Evolutionary conservation across 306 rosid genomes (phyloP).

Genomic region (Vigna reflexopilosa): DNA sequence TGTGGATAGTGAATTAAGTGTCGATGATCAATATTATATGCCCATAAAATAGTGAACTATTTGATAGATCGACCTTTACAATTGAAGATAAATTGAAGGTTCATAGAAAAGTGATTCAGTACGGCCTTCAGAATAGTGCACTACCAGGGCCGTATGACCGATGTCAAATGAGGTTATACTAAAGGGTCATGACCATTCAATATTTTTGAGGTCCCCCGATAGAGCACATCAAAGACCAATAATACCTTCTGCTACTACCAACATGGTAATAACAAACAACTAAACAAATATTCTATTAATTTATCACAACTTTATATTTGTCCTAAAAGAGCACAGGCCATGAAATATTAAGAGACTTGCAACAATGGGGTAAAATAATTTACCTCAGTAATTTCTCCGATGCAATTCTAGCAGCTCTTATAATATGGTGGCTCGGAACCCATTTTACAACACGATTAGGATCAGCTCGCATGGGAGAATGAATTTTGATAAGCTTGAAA

Average conservation of each 20-base stretch:
- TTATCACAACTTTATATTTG: constrained; percentile 22
- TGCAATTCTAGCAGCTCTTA: constrained; percentile 77
- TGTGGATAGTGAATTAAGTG: constrained; percentile 31
- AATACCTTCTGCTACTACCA: constrained; percentile 21
- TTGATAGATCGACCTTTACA: not conserved
- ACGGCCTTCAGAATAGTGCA: not conserved
- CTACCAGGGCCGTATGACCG: constrained; percentile 9
- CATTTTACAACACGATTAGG: constrained; percentile 82
- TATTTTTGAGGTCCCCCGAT: constrained; percentile 7
- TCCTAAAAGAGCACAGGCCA: constrained; percentile 23
- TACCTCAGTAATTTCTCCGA: constrained; percentile 86
- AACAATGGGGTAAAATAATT: not conserved
- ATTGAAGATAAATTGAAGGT: constrained; percentile 1
- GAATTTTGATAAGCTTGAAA: constrained; percentile 89
- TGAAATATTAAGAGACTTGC: constrained; percentile 23
- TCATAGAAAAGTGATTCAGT: not conserved
- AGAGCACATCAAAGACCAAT: constrained; percentile 33
- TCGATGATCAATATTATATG: not conserved
- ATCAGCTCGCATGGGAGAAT: constrained; percentile 95
- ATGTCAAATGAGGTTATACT: constrained; percentile 22
- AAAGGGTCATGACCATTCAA: constrained; percentile 4
- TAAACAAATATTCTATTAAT: constrained; percentile 19
- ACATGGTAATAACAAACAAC: constrained; percentile 19
- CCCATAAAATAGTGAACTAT: not conserved
- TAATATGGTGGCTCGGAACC: constrained; percentile 70